Base-by-base conservation (phyloP, 2,329 filamentous ascomycete genomes). In the Pseudopithomyces maydicus region DNA sequence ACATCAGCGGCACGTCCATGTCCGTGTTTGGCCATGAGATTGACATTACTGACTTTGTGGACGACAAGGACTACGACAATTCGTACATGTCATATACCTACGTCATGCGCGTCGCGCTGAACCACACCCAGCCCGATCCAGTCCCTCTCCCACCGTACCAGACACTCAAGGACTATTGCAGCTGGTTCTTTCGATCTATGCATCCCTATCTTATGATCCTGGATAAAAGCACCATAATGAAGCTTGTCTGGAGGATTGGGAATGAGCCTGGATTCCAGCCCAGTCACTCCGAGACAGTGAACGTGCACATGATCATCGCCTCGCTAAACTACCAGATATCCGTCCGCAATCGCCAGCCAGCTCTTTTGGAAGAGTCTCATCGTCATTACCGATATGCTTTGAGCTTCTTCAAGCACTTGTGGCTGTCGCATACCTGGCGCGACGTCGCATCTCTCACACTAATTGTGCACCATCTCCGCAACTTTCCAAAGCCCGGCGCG, bases 21-120 rank as follows among this genome's bases (percentile, higher is more conserved):
- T 88, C 90, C 1, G 85, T 96, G 52, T 85, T 95, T 41, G 91
- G 91, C 33, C 90, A 89, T 64, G 88, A 90, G 44, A 89, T 95
- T 66, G 90, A 96, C 73, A 84, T 94, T 41, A 87, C 89, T 12
- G 86, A 88, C 43, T 92, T 91, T 67, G 83, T 88, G 45, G 85
- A 82, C 1, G 89, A 91, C 58, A 81, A 86, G 72, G 88, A 90
- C 17, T 78, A 85, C 76, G 56, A 77, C 73, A 58, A 76, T 71
- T 65, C 82, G 73, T 70, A 79, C 75, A 90, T 90, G 70, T 93
- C 90, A 0, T 85, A 90, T 50, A 83, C 86, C 52, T 86, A 88
- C 3, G 88, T 92, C 62, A 72, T 92, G 35, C 85, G 87, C 56
- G 87, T 90, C 3, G 79, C 82, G 23, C 83, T 88, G 67, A 85